A percentile compares a stretch with the other conserved stretches of the same genome.
phyloP scores from a whole-genome alignment of 352 stramenopile species.

The Thalassiosira delicatula region DNA sequence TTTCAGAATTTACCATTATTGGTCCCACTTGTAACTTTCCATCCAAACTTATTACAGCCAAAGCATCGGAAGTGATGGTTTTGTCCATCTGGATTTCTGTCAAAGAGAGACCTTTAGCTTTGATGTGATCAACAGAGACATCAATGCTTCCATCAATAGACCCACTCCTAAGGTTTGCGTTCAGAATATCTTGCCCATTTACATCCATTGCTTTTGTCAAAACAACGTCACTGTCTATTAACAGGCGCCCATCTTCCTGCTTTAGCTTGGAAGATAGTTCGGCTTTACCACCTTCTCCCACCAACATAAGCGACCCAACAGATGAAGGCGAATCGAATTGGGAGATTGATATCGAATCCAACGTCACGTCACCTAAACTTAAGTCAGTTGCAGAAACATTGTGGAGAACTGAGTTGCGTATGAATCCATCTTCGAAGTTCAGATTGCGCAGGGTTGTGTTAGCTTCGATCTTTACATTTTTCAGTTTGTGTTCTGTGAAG shows the following conservation, averaged over 20 bases:
- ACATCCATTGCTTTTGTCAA: conserved; percentile 29
- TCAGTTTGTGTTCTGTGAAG: conserved; percentile 43
- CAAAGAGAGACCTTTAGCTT: conserved; percentile 21
- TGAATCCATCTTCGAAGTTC: conserved; percentile 45
- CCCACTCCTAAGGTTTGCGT: conserved; percentile 40
- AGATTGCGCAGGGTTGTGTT: conserved; percentile 45
- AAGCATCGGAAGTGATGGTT: conserved; percentile 32
- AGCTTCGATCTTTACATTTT: conserved; percentile 48
- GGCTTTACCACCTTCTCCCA: conserved; percentile 37
- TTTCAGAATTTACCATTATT: conserved; percentile 33
- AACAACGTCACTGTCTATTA: conserved; percentile 36
- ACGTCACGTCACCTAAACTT: conserved; percentile 37
- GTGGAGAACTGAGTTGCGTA: conserved; percentile 55
- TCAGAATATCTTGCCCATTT: conserved; percentile 33
- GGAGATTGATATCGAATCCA: conserved; percentile 46
- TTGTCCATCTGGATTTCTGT: conserved; percentile 40
- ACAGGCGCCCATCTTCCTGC: conserved; percentile 14
- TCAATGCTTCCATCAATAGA: conserved; percentile 42
- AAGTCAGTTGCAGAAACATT: conserved; percentile 60
- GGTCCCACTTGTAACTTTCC: conserved; percentile 36
- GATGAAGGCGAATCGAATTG: conserved; percentile 28
- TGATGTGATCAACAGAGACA: conserved; percentile 30
- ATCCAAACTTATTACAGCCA: conserved; percentile 39
- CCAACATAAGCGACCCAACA: conserved; percentile 28
- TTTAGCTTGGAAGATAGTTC: conserved; percentile 38